Conservation (phyloP, 345 rosid genomes). For the Viola odorata region DNA sequence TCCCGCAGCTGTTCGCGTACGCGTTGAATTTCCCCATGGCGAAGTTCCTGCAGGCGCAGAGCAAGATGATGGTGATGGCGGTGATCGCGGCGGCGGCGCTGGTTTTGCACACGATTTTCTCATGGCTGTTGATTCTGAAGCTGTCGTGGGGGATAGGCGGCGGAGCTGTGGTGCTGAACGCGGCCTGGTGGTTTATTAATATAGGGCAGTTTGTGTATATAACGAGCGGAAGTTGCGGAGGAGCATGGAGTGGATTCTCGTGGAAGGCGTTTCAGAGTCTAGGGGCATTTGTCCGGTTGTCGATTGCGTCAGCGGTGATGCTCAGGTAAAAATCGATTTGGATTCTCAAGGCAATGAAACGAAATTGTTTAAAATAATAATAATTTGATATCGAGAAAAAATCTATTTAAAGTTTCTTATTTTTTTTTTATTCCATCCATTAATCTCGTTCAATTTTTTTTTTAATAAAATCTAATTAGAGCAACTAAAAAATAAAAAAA, state of each 20-base stretch:
- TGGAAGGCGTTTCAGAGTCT: conserved; percentile 67
- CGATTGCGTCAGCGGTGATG: conserved; percentile 90
- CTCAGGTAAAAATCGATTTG: no score
- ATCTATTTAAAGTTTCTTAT: not conserved
- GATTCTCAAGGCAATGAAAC: no score
- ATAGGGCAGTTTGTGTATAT: conserved; percentile 53
- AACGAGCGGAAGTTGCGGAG: conserved; percentile 62
- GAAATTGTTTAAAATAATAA: no score
- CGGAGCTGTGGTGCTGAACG: conserved; percentile 60
- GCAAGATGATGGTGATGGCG: conserved; percentile 89
- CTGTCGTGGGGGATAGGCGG: conserved; percentile 71
- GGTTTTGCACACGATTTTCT: conserved; percentile 46
- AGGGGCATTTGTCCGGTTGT: conserved; percentile 63
- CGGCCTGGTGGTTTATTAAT: conserved; percentile 64
- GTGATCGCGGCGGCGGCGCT: conserved; percentile 50
- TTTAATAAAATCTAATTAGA: no score
- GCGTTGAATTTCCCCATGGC: conserved; percentile 72
- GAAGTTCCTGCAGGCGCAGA: conserved; percentile 82
- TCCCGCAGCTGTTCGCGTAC: conserved; percentile 81
- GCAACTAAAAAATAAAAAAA: no score
- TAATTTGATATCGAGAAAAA: no score
- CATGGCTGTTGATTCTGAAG: conserved; percentile 64
- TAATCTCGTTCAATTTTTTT: no score
- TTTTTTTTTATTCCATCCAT: no score
- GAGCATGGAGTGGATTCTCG: conserved; percentile 80